These are phyloP conservation scores for Globisporangium yorkense DNA, from an alignment of 352 stramenopile species.

Conservation along the genomic window DNA sequence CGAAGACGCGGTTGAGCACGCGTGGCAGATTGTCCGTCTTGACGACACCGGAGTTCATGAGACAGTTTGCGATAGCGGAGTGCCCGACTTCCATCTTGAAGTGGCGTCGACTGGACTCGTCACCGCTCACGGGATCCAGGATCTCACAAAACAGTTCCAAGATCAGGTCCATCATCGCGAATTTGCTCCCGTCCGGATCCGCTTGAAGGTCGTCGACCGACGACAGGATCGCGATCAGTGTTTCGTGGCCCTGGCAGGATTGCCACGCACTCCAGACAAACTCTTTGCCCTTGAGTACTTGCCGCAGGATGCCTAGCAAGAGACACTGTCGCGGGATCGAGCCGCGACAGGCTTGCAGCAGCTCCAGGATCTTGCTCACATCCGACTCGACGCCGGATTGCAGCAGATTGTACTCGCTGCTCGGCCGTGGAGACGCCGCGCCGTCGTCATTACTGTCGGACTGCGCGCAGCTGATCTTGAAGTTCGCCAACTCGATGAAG, in stretches of 20 bases:
- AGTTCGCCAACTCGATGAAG: conserved; percentile 32
- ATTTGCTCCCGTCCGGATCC: conserved; percentile 13
- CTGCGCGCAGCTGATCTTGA: conserved; percentile 6
- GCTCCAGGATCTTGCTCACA: conserved; percentile 41
- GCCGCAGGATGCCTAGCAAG: conserved; percentile 36
- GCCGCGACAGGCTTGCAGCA: conserved; percentile 38
- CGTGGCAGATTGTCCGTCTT: conserved; percentile 22
- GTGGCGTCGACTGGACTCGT: conserved; percentile 25
- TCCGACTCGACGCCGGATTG: conserved; percentile 51
- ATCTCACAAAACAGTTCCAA: conserved; percentile 42
- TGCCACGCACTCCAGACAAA: conserved; percentile 42
- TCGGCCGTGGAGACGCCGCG: neutral
- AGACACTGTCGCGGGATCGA: conserved; percentile 25
- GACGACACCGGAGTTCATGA: conserved; percentile 47
- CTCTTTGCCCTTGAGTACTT: conserved; percentile 33
- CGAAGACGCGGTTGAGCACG: conserved; percentile 47
- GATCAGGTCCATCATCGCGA: conserved; percentile 46
- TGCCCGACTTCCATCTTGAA: conserved; percentile 42
- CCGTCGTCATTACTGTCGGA: conserved; percentile 2
- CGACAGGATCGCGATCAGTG: conserved; percentile 51
- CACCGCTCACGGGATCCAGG: conserved; percentile 26
- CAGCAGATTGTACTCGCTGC: conserved; percentile 21
- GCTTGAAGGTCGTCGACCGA: conserved; percentile 30
- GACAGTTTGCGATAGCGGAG: conserved; percentile 45
- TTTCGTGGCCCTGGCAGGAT: conserved; percentile 51